Evolutionary conservation across 2,329 filamentous ascomycete genomes (phyloP), one percentile per base, ranked within the genome.

Genomic region (Tolypocladium ophioglossoides): DNA sequence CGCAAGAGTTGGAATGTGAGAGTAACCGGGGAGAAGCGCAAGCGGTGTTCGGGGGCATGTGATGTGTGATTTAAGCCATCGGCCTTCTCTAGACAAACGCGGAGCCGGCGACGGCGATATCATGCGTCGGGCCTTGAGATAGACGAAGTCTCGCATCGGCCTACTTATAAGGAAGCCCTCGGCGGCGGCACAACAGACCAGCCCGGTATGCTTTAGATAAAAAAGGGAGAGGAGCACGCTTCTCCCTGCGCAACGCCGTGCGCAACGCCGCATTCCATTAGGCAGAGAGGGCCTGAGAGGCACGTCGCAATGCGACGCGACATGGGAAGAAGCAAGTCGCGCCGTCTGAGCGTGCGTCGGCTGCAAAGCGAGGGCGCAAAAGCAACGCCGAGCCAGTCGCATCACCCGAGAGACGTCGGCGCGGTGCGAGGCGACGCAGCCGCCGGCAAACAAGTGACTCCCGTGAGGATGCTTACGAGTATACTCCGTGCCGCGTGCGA

Each of bases 1-100:
- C 57, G 62, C 63, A 2, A 58, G 57, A 34, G 61, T 69, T 8
- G 64, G 67, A 6, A 52, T 71, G 49, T 72, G 55, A 57, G 34
- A 50, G 35, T n/a, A 34, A 27, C 41, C 18, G 11, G 16, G 41
- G 24, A 46, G 14, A n/a, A 11, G 30, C 10, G 32, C 32, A 34
- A 34, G 32, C 32, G 32, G 16, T 32, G 44, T 46, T 46, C 41
- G 16, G 24, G 41, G 24, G 41, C 24, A 9, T 16, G n/a, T 16
- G 44, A 16, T 16, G 12, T 32, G 44, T 32, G 44, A 32, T 9
- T 22, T 3, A 18, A 2, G 10, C 8, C 14, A n/a, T 8, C 14
- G 14, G 14, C 12, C 4, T 10, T 24, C 18, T 5, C 41, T 9
- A 18, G 8, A 10, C 16, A 27, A 18, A 10, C 18, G 18, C 10